These are phyloP conservation scores for Pseudonitzschia pungens DNA, from an alignment of 108 stramenopile species.

Conservation along the genomic window DNA sequence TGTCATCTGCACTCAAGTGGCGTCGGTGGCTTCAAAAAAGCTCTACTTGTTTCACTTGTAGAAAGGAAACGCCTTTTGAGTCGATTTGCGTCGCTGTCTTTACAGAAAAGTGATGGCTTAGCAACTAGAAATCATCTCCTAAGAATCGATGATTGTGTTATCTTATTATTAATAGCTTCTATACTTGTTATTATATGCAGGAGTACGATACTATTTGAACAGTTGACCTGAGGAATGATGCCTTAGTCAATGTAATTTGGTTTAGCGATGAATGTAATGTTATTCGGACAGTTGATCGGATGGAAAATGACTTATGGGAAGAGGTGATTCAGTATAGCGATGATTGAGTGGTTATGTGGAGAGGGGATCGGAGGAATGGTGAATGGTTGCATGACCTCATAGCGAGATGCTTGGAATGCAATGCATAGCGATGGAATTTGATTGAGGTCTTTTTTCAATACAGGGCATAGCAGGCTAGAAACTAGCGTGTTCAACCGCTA, in stretches of 20 bases:
- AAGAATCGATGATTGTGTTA: too few species aligned
- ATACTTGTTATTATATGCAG: not conserved
- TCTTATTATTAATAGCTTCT: too few species aligned
- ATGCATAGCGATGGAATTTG: not conserved
- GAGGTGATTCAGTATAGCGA: not conserved
- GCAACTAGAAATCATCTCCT: too few species aligned
- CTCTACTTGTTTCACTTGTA: constrained; percentile 62
- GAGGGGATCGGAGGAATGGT: not conserved
- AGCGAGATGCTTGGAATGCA: not conserved
- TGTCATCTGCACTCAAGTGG: constrained; percentile 33
- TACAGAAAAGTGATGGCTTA: not conserved
- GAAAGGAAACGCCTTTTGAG: constrained; percentile 18
- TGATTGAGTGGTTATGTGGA: not conserved
- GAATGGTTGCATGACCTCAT: not conserved
- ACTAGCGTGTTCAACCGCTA: constrained; percentile 42
- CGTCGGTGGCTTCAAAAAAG: constrained; percentile 59
- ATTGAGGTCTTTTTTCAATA: not conserved
- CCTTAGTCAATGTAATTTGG: not conserved
- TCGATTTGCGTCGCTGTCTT: constrained; percentile 38
- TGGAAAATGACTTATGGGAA: not conserved
- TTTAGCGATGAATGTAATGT: not conserved
- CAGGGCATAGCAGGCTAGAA: not conserved
- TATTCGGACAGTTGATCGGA: not conserved
- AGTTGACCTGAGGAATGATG: not conserved
- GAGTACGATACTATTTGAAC: not conserved